Evolutionary conservation across 2,329 filamentous ascomycete species (phyloP).

Genomic region (Xylariaceae sp.): DNA sequence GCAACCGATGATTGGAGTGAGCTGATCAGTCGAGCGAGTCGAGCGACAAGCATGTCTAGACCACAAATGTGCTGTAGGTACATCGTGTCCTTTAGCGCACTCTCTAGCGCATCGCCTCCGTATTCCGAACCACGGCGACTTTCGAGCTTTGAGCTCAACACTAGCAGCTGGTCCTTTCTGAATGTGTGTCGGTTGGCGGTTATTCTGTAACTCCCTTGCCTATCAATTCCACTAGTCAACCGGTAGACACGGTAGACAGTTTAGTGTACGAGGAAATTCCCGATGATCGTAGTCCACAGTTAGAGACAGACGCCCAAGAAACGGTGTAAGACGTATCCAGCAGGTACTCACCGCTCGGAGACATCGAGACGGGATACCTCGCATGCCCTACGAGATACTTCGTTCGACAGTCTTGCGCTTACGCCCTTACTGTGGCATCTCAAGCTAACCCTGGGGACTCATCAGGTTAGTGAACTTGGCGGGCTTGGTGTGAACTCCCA

Average conservation of each 20-base stretch:
- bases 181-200: neutral
- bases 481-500: too few relatives aligned
- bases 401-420: too few relatives aligned
- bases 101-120: too few relatives aligned
- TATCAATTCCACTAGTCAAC: neutral
- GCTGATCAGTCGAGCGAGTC: neutral
- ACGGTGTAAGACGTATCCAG: too few relatives aligned
- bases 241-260: too few relatives aligned
- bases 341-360: too few relatives aligned
- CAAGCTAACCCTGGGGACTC: too few relatives aligned
- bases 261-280: neutral
- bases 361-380: too few relatives aligned
- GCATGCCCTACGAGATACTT: too few relatives aligned
- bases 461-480: too few relatives aligned
- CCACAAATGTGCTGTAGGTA: neutral
- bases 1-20: neutral
- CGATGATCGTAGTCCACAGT: neutral
- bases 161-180: neutral
- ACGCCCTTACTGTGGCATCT: too few relatives aligned
- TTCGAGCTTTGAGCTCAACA: neutral
- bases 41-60: neutral
- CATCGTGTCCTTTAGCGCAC: neutral
- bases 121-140: neutral
- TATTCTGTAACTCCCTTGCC: neutral
- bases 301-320: too few relatives aligned